A percentile compares a stretch with the other conserved stretches of the same genome.
Evolutionary conservation across 495 filamentous ascomycete genomes (phyloP).

Genomic region (Oleoguttula mirabilis): DNA sequence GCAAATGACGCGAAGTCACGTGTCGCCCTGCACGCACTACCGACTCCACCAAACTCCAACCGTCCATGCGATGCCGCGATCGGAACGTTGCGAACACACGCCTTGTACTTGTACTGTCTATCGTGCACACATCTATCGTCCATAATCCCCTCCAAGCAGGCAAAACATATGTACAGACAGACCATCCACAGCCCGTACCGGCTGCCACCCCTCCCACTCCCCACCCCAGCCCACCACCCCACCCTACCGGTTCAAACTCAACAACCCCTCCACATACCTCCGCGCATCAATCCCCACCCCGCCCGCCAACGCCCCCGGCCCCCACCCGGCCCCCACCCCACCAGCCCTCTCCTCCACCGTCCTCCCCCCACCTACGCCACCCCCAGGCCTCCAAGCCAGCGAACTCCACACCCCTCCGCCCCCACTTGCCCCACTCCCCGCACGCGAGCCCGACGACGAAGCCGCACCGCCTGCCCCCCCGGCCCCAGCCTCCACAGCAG

Average conservation of each 20-base stretch:
- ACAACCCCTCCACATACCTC: conserved; percentile 70
- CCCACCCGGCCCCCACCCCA: conserved; percentile 34
- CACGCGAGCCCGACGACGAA: conserved; percentile 19
- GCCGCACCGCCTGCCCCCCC: conserved; percentile 41
- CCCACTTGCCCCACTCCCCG: conserved; percentile 25
- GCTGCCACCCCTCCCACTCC: no score
- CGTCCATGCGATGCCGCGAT: no score
- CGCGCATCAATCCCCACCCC: conserved; percentile 80
- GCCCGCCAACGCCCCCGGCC: conserved; percentile 58
- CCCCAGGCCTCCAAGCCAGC: conserved; percentile 5
- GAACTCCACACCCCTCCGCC: conserved; percentile 7
- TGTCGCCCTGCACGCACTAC: no score
- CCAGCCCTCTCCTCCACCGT: conserved; percentile 10
- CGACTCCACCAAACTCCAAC: no score
- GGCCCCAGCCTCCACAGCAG: conserved; percentile 55
- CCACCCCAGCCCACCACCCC: no score
- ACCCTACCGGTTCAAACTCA: conserved; percentile 56
- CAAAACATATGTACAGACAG: no score
- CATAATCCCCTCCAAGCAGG: no score
- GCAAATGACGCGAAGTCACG: no score
- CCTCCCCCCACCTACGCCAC: not conserved
- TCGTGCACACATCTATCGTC: no score
- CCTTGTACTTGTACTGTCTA: no score
- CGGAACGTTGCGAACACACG: no score
- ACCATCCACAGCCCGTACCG: no score